A percentile compares a stretch with the other conserved stretches of the same genome.
Conservation (phyloP, 2,329 filamentous ascomycete species). For the Trichoderma sp. region DNA sequence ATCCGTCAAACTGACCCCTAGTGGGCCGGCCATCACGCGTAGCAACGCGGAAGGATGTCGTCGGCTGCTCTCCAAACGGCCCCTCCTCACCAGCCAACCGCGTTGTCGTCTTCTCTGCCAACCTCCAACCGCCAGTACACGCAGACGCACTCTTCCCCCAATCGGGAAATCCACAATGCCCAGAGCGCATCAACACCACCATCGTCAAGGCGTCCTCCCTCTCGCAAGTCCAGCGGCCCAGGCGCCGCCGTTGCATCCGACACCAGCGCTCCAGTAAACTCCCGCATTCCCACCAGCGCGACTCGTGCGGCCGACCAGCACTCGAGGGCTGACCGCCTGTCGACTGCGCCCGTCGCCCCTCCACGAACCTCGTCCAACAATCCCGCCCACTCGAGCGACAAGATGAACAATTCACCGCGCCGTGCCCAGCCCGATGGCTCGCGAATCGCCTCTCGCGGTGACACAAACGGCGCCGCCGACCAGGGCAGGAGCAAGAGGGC, state of each 20-base stretch:
- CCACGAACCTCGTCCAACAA: constrained; percentile 76
- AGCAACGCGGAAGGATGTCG: constrained; percentile 36
- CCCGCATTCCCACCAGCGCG: constrained; percentile 46
- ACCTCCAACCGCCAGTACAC: constrained; percentile 53
- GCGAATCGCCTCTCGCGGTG: constrained; percentile 36
- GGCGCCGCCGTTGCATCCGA: constrained; percentile 39
- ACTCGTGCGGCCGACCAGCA: constrained; percentile 44
- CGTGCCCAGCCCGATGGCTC: constrained; percentile 39
- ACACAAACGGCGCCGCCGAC: constrained; percentile 31
- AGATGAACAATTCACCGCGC: constrained; percentile 43
- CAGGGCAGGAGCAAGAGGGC: constrained; percentile 34
- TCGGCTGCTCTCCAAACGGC: constrained; percentile 62
- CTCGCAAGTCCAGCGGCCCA: constrained; percentile 53
- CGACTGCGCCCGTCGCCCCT: constrained; percentile 68
- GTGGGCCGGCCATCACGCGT: constrained; percentile 19
- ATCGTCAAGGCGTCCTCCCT: constrained; percentile 52
- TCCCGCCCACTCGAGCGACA: constrained; percentile 46
- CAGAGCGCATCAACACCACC: constrained; percentile 49
- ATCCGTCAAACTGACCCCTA: background rate
- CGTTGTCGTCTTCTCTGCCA: constrained; percentile 48
- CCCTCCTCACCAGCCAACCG: constrained; percentile 55
- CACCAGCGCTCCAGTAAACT: constrained; percentile 46
- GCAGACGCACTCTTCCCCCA: constrained; percentile 50
- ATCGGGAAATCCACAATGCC: constrained; percentile 57
- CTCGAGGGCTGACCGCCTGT: constrained; percentile 51